Evolutionary conservation across 108 stramenopile genomes (phyloP), one percentile per base, ranked within the genome.

Genomic region (Cyclotella atomus): DNA sequence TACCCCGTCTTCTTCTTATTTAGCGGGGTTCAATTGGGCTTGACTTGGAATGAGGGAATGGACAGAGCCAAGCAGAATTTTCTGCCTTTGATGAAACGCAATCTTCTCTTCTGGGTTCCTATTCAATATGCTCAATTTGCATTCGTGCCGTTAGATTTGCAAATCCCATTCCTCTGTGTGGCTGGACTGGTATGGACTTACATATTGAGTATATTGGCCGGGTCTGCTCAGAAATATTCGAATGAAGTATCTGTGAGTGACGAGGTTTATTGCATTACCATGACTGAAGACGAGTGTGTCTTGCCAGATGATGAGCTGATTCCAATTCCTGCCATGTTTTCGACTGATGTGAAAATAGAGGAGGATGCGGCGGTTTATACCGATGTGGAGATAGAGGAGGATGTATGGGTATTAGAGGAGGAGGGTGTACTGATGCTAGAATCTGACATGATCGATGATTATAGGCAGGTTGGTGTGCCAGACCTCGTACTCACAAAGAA

Each of bases 101-200:
- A 90, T 78, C 57, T 90, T 9, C 61, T 90, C 8, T 90, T 88
- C 29, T 90, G 89, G 89, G 86, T 90, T 43, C 89, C 89, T 8
- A 85, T 90, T 41, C 89, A 90, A 50, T 90, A 85, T 71, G 66
- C 86, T 35, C 86, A 88, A 47, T 90, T 90, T 76, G 77, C 81
- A 28, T 90, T 79, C 57, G 71, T 88, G 8, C 78, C 80, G n/a
- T 73, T 84, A 46, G 80, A 88, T 63, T 68, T 90, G 53, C 89
- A 90, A 61, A 90, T 90, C 63, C 89, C 89, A 12, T 88, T 90
- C 46, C 62, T 90, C 10, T 82, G 81, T 21, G 52, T 75, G 36
- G 82, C 82, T 66, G 89, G 89, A 20, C 61, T 90, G 23, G 61
- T 70, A 6, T 90, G 89, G 89, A 90, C 89, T 21, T 82, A 88